Evolutionary conservation across 257 asterid species (phyloP).

Genomic region (Solanum sejunctum): DNA sequence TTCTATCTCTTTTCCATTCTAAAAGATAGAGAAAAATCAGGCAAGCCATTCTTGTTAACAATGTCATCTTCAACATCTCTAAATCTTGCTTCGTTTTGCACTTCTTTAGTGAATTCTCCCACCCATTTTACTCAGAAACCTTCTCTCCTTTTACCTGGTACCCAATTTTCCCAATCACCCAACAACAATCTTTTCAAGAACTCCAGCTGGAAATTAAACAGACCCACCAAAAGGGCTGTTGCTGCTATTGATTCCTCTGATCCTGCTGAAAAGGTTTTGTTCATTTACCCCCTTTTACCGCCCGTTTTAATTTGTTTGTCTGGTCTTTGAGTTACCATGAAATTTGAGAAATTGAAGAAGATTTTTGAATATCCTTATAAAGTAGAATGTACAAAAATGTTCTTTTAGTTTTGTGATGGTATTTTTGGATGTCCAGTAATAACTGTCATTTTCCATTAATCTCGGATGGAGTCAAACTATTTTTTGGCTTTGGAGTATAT

Average conservation of each 20-base stretch:
- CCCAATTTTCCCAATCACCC: conserved; percentile 20
- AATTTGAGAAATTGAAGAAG: not conserved
- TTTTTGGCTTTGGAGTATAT: too few species aligned
- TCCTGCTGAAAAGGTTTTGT: conserved; percentile 44
- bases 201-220: conserved; percentile 20
- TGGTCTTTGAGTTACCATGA: not conserved
- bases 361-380: too few species aligned
- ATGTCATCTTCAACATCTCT: conserved; percentile 63
- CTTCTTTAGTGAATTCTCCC: conserved; percentile 16
- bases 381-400: too few species aligned
- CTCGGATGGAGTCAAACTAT: too few species aligned
- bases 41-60: conserved; percentile 2
- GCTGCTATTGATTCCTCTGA: conserved; percentile 69
- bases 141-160: conserved; percentile 18
- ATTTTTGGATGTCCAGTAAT: too few species aligned
- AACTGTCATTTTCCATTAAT: too few species aligned
- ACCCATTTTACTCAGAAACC: conserved; percentile 30
- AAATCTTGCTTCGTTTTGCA: conserved; percentile 44
- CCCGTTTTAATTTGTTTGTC: not conserved
- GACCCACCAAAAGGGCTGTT: conserved; percentile 35
- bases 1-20: not conserved
- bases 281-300: not conserved
- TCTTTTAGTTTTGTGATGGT: too few species aligned
- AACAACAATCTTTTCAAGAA: conserved; percentile 17
- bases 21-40: not conserved